phyloP scores from a whole-genome alignment of 2,329 filamentous ascomycete species.

The Talaromyces sp. region DNA sequence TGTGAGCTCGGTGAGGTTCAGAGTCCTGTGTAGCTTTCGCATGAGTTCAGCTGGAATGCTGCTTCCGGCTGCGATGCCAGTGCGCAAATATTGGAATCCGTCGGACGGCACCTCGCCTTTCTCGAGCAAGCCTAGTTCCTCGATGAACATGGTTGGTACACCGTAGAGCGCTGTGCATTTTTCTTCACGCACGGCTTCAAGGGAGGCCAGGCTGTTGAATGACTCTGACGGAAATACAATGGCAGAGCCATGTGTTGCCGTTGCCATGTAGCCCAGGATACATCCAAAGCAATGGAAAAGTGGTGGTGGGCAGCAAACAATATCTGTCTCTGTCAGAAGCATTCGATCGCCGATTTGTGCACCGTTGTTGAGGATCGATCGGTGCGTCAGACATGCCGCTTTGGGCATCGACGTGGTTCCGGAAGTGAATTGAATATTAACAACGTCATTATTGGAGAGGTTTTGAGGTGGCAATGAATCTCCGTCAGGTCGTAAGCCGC shows the following conservation, averaged over 20 bases:
- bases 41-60: constrained; percentile 76
- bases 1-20: constrained; percentile 77
- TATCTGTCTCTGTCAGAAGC: constrained; percentile 67
- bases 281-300: constrained; percentile 73
- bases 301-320: constrained; percentile 60
- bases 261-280: constrained; percentile 93
- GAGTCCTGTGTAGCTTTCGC: constrained; percentile 57
- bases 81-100: constrained; percentile 64
- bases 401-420: constrained; percentile 91
- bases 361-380: constrained; percentile 88
- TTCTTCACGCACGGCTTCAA: constrained; percentile 60
- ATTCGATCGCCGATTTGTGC: constrained; percentile 77
- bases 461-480: constrained; percentile 40
- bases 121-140: constrained; percentile 73
- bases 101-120: constrained; percentile 40
- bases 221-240: constrained; percentile 84
- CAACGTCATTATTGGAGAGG: constrained; percentile 61
- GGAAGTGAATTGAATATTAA: constrained; percentile 96
- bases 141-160: constrained; percentile 91
- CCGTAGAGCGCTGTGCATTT: constrained; percentile 70
- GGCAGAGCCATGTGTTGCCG: constrained; percentile 70
- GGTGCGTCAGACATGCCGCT: constrained; percentile 82
- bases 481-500: constrained; percentile 36
- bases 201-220: constrained; percentile 71
- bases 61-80: constrained; percentile 86